Evolutionary conservation across 441 rosid species (phyloP).

Genomic region (Manihot esculenta): DNA sequence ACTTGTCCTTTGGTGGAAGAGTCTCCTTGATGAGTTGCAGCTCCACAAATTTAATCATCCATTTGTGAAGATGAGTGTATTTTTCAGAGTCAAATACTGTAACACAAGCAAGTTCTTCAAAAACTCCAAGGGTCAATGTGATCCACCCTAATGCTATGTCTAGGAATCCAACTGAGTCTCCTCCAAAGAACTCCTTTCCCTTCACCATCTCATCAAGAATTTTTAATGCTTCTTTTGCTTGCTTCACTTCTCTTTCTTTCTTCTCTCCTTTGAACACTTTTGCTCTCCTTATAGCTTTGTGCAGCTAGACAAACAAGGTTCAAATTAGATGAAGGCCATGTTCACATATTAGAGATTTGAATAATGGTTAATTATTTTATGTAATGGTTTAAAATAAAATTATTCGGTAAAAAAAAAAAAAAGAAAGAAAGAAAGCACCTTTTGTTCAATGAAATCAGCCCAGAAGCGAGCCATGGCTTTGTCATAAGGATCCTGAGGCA

Average conservation of each 20-base stretch:
- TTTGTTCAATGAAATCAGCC: background rate
- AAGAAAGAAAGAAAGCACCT: background rate
- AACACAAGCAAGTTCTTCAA: background rate
- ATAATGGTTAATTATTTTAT: too few species aligned
- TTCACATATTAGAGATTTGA: too few species aligned
- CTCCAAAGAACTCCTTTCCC: slow-evolving; percentile 14
- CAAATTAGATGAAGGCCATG: background rate
- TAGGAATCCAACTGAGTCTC: background rate
- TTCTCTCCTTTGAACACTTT: background rate
- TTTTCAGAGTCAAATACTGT: background rate
- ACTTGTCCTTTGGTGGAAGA: background rate
- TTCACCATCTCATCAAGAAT: background rate
- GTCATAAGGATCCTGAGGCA: slow-evolving; percentile 18
- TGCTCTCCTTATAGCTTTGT: background rate
- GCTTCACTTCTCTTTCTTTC: background rate
- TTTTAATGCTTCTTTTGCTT: slow-evolving; percentile 4
- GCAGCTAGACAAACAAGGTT: background rate
- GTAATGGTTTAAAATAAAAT: too few species aligned
- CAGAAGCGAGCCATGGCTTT: slow-evolving; percentile 12
- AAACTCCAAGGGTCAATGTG: background rate
- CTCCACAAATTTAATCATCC: background rate
- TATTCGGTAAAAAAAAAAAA: background rate
- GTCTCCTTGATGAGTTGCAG: background rate
- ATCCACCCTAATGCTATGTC: slow-evolving; percentile 3
- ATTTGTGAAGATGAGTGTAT: background rate